Conservation (phyloP, 441 rosid species). For the Daphne laureola region DNA sequence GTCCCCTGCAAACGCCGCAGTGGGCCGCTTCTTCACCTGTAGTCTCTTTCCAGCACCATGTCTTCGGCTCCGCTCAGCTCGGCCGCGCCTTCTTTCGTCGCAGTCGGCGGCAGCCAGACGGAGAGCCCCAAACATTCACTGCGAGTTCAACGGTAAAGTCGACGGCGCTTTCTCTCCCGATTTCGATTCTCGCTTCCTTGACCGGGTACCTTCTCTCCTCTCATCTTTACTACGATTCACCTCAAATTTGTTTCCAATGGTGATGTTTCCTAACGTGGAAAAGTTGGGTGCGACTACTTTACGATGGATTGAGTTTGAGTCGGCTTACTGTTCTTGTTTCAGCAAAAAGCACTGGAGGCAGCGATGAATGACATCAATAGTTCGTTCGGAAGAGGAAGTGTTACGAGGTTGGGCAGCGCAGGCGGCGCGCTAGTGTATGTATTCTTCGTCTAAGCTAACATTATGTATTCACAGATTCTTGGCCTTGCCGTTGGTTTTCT, state of each 20-base stretch:
- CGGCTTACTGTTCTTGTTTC: conserved; percentile 10
- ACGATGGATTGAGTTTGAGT: too few species aligned
- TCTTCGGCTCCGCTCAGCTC: not conserved
- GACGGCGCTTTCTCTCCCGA: conserved; percentile 53
- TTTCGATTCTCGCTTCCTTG: conserved; percentile 65
- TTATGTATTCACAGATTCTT: not conserved
- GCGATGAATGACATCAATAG: conserved; percentile 88
- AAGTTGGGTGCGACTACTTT: not conserved
- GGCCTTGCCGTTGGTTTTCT: not conserved
- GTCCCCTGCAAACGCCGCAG: too few species aligned
- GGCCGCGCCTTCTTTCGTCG: conserved; percentile 22
- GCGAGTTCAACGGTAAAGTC: conserved; percentile 45
- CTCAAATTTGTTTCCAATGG: too few species aligned
- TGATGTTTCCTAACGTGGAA: too few species aligned
- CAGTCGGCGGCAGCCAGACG: conserved; percentile 19
- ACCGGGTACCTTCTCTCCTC: conserved; percentile 38
- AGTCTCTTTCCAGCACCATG: too few species aligned
- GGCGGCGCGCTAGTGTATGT: conserved; percentile 92
- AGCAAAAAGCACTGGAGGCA: conserved; percentile 95
- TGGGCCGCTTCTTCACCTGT: too few species aligned
- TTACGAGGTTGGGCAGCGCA: conserved; percentile 89
- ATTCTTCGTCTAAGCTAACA: conserved; percentile 7
- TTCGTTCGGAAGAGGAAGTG: conserved; percentile 92
- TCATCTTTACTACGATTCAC: not conserved
- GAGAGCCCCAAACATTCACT: conserved; percentile 25